Evolutionary conservation across 2,329 filamentous ascomycete genomes (phyloP).

Genomic region (Peltaster fructicola): DNA sequence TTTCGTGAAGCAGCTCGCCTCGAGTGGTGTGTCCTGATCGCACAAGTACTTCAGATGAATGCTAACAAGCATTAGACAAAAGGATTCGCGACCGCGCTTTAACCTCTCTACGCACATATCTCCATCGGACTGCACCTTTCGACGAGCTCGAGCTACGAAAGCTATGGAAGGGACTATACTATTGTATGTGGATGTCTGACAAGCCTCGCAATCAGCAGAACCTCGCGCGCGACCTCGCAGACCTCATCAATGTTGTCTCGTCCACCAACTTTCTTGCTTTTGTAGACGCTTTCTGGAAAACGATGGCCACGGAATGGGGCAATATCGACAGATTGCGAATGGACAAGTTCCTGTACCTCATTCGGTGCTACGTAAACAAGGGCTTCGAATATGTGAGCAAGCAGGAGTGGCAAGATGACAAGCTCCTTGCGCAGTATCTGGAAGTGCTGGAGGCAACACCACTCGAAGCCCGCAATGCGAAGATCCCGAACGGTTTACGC

Average conservation of each 20-base stretch:
- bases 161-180: constrained; percentile 90
- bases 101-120: constrained; percentile 58
- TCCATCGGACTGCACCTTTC: constrained; percentile 46
- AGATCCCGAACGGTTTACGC: constrained; percentile 65
- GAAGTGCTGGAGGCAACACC: constrained; percentile 29
- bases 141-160: constrained; percentile 58
- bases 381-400: constrained; percentile 37
- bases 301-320: constrained; percentile 33
- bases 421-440: constrained; percentile 26
- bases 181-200: constrained; percentile 79
- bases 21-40: constrained; percentile 52
- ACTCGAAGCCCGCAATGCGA: constrained; percentile 29
- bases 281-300: constrained; percentile 33
- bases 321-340: constrained; percentile 39
- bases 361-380: constrained; percentile 60
- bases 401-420: constrained; percentile 20
- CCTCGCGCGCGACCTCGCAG: constrained; percentile 61
- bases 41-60: not conserved
- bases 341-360: constrained; percentile 83
- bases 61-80: constrained; percentile 8
- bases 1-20: constrained; percentile 69
- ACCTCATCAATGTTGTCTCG: constrained; percentile 44
- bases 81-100: constrained; percentile 33
- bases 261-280: constrained; percentile 23
- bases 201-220: constrained; percentile 73